A percentile compares a stretch with the other conserved stretches of the same genome.
Evolutionary conservation across 148 eudicot species (phyloP).

Genomic region (Polygonum aviculare): DNA sequence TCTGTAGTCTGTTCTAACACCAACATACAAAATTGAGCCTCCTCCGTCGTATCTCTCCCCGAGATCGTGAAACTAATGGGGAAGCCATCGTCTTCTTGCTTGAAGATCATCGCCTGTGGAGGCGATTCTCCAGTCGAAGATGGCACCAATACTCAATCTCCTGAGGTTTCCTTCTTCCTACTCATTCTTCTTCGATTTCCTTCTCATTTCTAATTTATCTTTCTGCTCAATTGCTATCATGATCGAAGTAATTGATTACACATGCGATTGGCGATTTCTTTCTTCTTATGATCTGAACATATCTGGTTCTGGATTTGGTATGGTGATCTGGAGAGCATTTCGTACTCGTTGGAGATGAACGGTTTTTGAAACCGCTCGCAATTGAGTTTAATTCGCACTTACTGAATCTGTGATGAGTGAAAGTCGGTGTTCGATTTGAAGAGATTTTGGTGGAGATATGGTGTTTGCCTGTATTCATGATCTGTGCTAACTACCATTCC

Average conservation of each 20-base stretch:
- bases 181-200: neutral
- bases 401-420: neutral
- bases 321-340: neutral
- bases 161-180: constrained; percentile 32
- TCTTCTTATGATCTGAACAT: neutral
- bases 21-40: neutral
- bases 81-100: constrained; percentile 39
- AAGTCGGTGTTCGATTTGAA: neutral
- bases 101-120: constrained; percentile 75
- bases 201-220: neutral
- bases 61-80: constrained; percentile 16
- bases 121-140: constrained; percentile 44
- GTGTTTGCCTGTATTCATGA: no score
- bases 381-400: neutral
- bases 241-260: neutral
- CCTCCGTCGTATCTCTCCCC: neutral
- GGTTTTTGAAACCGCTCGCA: neutral
- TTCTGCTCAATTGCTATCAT: neutral
- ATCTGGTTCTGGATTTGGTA: neutral
- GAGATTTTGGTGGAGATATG: neutral
- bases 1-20: constrained; percentile 14
- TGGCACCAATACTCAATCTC: constrained; percentile 15
- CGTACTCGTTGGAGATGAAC: neutral
- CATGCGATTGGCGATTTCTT: neutral
- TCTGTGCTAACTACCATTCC: neutral